Evolutionary conservation across 768 basidiomycete genomes (phyloP), one percentile per base, ranked within the genome.

Genomic region (Heimioporus sp.): DNA sequence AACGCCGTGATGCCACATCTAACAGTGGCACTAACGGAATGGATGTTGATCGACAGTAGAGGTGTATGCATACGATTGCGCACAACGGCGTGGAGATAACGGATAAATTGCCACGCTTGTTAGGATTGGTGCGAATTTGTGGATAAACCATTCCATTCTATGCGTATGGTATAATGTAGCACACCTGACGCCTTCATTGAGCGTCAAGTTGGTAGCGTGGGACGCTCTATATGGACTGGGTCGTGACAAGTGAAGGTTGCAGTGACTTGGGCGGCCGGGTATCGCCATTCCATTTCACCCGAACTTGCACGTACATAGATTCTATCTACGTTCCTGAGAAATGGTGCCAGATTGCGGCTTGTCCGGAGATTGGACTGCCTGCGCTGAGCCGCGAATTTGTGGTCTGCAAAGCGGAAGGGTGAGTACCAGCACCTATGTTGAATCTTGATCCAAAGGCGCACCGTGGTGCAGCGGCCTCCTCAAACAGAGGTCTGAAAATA

Each of bases 401-500:
- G 7, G 24, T 36, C 65, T 68, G 50, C 28, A 8, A 46, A 38
- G 30, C 30, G 51, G 30, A 49, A 47, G 16, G 49, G 38, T 39
- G 10, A 48, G 57, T 41, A 52, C 19, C 35, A 8, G 32, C 17
- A 20, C n/a, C 31, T 34, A 6, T 13, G 8, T 19, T 12, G 20
- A 4, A 17, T 12, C 21, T 32, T 28, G 3, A 32, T 21, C 35
- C 21, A 40, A 42, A 11, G 16, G 30, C 59, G 46, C 52, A 69
- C 68, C 43, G 43, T 36, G 39, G 43, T 28, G 52, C 43, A 41
- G 21, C 20, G 6, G 37, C 53, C 31, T 48, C 45, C 38, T 69
- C 66, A 10, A 78, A 53, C 17, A 72, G 39, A 24, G 85, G 85
- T 59, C 78, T 76, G 70, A 87, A 87, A 47, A 86, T 81, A 63